These are phyloP conservation scores for Microsporum ferrugineum DNA, from an alignment of 2,329 filamentous ascomycete species.

Conservation along the genomic window DNA sequence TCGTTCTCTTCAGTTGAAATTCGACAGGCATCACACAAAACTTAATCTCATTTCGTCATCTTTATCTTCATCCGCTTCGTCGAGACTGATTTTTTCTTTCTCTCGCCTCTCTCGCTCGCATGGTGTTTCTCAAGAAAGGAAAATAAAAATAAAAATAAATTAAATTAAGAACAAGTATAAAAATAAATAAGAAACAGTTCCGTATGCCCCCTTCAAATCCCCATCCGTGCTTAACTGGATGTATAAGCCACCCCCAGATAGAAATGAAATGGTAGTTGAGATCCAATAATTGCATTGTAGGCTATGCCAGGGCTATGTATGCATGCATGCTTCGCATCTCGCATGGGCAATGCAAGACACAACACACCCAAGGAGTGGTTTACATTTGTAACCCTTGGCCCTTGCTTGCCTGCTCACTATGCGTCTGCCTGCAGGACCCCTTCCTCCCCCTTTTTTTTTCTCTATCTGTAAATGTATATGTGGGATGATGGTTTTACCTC, in stretches of 20 bases:
- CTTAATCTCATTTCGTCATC: neutral
- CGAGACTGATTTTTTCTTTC: neutral
- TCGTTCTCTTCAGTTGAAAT: neutral
- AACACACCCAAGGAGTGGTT: neutral
- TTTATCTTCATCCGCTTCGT: neutral
- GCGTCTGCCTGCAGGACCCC: neutral
- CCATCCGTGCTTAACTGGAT: neutral
- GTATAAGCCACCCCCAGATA: neutral
- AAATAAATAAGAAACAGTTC: neutral
- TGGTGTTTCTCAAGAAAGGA: neutral
- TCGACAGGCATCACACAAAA: neutral
- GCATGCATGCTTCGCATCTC: conserved; percentile 1
- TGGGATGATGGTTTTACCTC: neutral
- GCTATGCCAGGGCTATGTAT: neutral
- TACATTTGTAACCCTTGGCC: neutral
- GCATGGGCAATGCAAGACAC: conserved; percentile 4
- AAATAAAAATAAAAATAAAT: neutral
- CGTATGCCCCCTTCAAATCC: neutral
- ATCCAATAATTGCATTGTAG: neutral
- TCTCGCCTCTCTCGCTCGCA: neutral
- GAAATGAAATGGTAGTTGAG: neutral
- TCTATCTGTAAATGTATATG: neutral
- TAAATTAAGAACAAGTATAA: neutral
- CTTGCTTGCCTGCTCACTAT: neutral
- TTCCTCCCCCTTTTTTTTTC: neutral